phyloP scores from a whole-genome alignment of 805 yeast genomes.

The Starmerella vitae region DNA sequence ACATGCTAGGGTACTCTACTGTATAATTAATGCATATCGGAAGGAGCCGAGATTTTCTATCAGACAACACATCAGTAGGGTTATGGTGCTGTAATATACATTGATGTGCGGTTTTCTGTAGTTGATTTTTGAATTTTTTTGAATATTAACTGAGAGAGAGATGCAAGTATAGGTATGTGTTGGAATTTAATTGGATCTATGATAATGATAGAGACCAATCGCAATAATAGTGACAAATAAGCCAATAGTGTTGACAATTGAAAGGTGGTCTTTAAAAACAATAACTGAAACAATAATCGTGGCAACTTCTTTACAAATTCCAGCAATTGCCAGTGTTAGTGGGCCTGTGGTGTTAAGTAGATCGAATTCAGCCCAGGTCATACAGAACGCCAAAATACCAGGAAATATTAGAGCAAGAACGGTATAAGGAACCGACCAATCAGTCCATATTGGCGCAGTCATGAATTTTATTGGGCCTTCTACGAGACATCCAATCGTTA shows the following conservation, averaged over 20 bases:
- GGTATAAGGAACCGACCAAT: conserved; percentile 45
- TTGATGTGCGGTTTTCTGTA: too few relatives aligned
- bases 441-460: conserved; percentile 47
- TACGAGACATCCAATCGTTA: conserved; percentile 46
- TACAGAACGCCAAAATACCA: conserved; percentile 72
- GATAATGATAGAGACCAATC: conserved; percentile 65
- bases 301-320: conserved; percentile 80
- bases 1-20: too few relatives aligned
- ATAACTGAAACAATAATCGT: conserved; percentile 61
- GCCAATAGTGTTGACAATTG: conserved; percentile 58
- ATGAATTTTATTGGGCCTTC: conserved; percentile 55
- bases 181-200: conserved; percentile 10
- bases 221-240: conserved; percentile 61
- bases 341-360: conserved; percentile 71
- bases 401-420: conserved; percentile 55
- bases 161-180: too few relatives aligned
- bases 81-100: too few relatives aligned
- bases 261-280: conserved; percentile 61
- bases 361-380: conserved; percentile 74
- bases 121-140: too few relatives aligned
- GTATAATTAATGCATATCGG: too few relatives aligned
- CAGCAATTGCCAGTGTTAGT: conserved; percentile 76
- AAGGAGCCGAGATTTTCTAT: too few relatives aligned
- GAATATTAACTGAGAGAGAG: too few relatives aligned
- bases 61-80: too few relatives aligned